Base-by-base conservation (phyloP, 352 stramenopile species). In the Globisporangium sylvaticum region DNA sequence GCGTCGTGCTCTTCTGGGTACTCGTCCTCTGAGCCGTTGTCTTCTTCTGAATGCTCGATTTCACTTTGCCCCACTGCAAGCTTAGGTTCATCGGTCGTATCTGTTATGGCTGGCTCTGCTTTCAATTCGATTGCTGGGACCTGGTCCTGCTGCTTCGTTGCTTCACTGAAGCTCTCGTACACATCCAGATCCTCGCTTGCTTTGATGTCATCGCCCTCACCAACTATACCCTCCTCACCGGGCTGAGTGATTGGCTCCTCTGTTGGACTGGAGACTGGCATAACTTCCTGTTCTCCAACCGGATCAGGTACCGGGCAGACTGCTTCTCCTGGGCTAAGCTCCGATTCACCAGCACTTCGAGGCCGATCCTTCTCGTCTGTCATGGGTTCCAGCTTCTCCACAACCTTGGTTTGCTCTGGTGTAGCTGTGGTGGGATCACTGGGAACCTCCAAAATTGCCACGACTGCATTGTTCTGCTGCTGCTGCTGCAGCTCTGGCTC, bases 151-250 rank as follows among this genome's bases (percentile, higher is more conserved):
- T 12, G 52, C 25, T 58, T 58, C 20, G 25, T 0, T 6, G 37
- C 52, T 37, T 58, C 25, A 37, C 52, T 58, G 25, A 58, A 58
- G 52, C 25, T 39, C 52, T 58, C 25, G 25, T 37, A 58, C 24
- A 58, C 14, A 10, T 37, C 25, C 52, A n/a, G 52, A 4, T 37
- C 52, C 25, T 37, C 24, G 18, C 3, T 42, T 27, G 29, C 18
- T 31, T 58, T 59, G 27, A 59, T 1, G 18, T 18, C 54, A 20
- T 20, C 54, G 2, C 2, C 54, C 27, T 2, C 54, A 39, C 6
- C 29, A 15, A 12, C 6, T 58, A 39, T 31, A 12, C 6, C 5
- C 1, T 4, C 18, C 25, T 58, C 27, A 25, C 8, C 4, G 8
- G 46, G 9, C 27, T 59, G 27, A 27, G 20, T 25, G 4, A 15